These are phyloP conservation scores for Camellia sinensis DNA, from an alignment of 148 eudicot species.

Conservation along the genomic window DNA sequence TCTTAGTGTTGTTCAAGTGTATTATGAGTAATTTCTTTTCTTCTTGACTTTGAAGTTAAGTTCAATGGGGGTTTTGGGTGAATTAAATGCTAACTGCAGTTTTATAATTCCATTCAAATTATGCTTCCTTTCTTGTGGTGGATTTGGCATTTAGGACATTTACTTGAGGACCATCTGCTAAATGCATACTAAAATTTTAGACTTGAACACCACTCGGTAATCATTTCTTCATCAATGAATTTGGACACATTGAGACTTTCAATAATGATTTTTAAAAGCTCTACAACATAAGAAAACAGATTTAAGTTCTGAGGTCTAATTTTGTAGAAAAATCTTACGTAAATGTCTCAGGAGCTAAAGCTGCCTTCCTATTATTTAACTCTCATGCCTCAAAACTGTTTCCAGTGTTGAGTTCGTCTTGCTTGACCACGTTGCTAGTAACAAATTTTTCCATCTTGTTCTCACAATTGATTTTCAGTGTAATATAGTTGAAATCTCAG, in stretches of 20 bases:
- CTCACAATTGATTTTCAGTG: neutral
- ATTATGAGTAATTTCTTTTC: neutral
- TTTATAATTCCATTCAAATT: neutral
- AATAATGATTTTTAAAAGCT: neutral
- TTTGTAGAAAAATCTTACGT: conserved; percentile 1
- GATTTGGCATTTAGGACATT: neutral
- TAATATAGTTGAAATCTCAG: neutral
- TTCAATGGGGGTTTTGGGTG: neutral
- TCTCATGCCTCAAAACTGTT: neutral
- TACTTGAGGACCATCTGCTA: neutral
- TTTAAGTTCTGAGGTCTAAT: neutral
- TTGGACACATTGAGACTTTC: too few species aligned
- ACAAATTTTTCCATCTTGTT: neutral
- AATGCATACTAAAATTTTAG: neutral
- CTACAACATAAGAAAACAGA: neutral
- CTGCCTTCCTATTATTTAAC: neutral
- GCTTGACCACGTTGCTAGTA: neutral
- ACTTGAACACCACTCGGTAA: neutral
- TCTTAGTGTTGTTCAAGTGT: neutral
- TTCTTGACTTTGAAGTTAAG: neutral
- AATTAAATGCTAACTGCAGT: neutral
- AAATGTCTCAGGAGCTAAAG: neutral
- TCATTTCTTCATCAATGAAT: too few species aligned
- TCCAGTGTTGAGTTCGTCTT: neutral
- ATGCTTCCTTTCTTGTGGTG: neutral